phyloP scores from a whole-genome alignment of 2,329 filamentous ascomycete species.

The Geosmithia flava region DNA sequence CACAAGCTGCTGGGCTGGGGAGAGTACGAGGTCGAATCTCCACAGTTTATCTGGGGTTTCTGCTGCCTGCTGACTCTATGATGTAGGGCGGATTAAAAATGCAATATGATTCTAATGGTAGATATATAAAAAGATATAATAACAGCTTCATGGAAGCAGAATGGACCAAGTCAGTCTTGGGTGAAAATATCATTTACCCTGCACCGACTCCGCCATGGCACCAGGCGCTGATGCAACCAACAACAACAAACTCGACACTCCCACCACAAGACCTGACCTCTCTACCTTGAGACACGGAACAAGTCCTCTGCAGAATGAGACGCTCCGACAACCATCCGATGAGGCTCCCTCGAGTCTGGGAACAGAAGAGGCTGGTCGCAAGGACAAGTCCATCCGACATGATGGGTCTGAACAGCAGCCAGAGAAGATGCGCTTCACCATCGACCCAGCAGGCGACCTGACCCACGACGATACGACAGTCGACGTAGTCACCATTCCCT shows the following conservation, averaged over 20 bases:
- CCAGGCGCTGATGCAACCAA: neutral
- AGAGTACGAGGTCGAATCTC: too few relatives aligned
- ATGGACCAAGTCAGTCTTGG: neutral
- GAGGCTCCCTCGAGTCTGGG: neutral
- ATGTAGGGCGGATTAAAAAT: too few relatives aligned
- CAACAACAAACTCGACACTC: neutral
- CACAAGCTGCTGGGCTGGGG: too few relatives aligned
- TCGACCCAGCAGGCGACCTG: conserved; percentile 20
- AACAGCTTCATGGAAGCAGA: neutral
- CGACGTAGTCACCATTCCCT: conserved; percentile 41
- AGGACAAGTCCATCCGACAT: neutral
- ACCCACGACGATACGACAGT: conserved; percentile 39
- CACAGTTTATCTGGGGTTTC: too few relatives aligned
- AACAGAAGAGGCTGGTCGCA: neutral
- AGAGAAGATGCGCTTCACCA: conserved; percentile 11
- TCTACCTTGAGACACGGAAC: neutral
- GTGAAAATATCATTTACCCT: neutral
- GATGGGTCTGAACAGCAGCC: neutral
- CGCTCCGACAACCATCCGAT: neutral
- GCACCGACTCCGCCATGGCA: neutral
- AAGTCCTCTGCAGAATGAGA: neutral
- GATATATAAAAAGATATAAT: too few relatives aligned
- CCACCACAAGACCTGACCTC: neutral
- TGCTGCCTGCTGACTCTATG: too few relatives aligned
- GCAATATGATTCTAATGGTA: too few relatives aligned